These are phyloP conservation scores for Punctularia strigosozonata DNA, from an alignment of 768 basidiomycete species.

Conservation along the genomic window DNA sequence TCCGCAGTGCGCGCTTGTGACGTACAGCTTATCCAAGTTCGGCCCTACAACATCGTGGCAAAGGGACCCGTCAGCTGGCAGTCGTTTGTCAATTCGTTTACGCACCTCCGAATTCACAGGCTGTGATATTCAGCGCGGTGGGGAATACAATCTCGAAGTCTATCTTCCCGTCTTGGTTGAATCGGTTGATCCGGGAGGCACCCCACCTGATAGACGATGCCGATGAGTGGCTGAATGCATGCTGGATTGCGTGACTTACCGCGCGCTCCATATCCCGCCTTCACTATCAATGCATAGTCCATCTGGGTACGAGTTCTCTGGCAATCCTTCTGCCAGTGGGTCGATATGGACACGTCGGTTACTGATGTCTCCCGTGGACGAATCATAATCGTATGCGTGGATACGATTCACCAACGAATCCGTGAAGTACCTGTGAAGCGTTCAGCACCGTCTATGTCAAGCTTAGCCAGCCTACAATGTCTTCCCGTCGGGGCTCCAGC, in stretches of 20 bases:
- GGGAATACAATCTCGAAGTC: slow-evolving; percentile 50
- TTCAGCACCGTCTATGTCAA: slow-evolving; percentile 3
- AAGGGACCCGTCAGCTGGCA: too few species aligned
- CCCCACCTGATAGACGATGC: slow-evolving; percentile 38
- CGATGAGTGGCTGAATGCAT: not conserved
- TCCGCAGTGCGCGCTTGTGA: slow-evolving; percentile 42
- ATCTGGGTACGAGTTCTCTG: slow-evolving; percentile 43
- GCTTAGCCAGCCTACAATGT: slow-evolving; percentile 33
- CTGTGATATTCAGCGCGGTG: slow-evolving; percentile 50
- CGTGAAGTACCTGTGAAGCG: slow-evolving; percentile 48
- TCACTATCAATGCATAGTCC: slow-evolving; percentile 55
- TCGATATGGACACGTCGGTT: slow-evolving; percentile 50
- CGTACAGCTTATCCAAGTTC: slow-evolving; percentile 49
- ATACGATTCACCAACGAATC: slow-evolving; percentile 57
- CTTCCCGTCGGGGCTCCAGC: slow-evolving; percentile 50
- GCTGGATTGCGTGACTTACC: slow-evolving; percentile 24
- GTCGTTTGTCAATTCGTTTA: too few species aligned
- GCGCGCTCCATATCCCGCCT: slow-evolving; percentile 57
- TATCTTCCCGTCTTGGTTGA: slow-evolving; percentile 37
- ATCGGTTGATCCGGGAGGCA: slow-evolving; percentile 47
- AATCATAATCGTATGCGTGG: slow-evolving; percentile 59
- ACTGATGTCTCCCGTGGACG: slow-evolving; percentile 38
- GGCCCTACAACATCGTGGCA: too few species aligned
- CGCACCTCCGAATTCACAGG: slow-evolving; percentile 60
- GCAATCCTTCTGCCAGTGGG: slow-evolving; percentile 38